Evolutionary conservation across 768 basidiomycete species (phyloP), one percentile per base, ranked within the genome.

Genomic region (Boletellus ananas): DNA sequence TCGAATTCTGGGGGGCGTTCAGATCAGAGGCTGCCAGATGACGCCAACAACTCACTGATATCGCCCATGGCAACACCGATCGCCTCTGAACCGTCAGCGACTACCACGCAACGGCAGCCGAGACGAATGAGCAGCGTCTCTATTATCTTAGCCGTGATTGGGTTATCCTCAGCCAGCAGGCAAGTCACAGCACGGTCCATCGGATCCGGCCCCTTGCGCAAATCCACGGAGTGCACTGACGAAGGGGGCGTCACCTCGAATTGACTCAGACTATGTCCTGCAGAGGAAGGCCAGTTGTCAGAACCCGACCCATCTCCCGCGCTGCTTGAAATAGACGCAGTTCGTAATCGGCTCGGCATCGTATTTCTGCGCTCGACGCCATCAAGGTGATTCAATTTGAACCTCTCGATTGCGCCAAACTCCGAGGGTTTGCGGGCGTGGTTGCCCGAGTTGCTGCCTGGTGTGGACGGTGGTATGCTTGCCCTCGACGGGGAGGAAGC

Each of bases 1-100:
- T 96, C 94, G 64, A 96, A 96, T 71, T 93, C 94, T 95, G 66
- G 27, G 18, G 31, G 29, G 40, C 10, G 20, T 20, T 66, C 39
- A 63, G 52, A 37, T 38, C 6, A 38, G 10, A 9, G 29, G 16
- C 14, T 31, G 23, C 23, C 23, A 16, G 6, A 38, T 23, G 10
- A 34, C 0, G 11, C 10, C 3, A 9, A 29, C 27, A 13, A 81
- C 91, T 72, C 65, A 96, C 94, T 93, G 71, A 97, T 96, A 62
- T 94, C 93, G 40, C 93, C 92, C 83, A 96, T 94, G 3, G 94
- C 94, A 43, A 97, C 91, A 56, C 94, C 92, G 61, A 98, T 87
- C 18, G 96, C 96, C 69, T 96, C 93, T 5, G 94, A 92, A 8
- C 96, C 96, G 70, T 98, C 94, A 37, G 92, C 83, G 16, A 97